Percentiles rank a stretch among this genome's conserved stretches.
These are phyloP conservation scores for Lentinus brumalis DNA, from an alignment of 768 basidiomycete species.

Conservation along the genomic window DNA sequence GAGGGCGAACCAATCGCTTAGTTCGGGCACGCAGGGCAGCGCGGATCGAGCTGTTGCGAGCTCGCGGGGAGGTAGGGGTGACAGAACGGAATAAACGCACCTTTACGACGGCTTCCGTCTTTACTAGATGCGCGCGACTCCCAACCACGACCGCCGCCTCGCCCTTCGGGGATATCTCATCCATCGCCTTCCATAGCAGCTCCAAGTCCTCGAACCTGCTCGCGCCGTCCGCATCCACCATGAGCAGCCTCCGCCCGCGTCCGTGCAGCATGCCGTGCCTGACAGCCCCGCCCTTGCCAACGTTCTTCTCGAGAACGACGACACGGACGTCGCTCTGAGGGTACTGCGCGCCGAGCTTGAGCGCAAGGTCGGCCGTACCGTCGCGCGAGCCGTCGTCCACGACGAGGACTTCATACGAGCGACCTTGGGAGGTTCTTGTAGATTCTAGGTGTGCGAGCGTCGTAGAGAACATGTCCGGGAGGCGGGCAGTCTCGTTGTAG, in stretches of 20 bases:
- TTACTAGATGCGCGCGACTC: constrained; percentile 90
- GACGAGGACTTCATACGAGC: constrained; percentile 80
- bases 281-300: constrained; percentile 93
- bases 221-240: constrained; percentile 95
- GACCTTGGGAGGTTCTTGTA: constrained; percentile 26
- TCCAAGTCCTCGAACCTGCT: constrained; percentile 86
- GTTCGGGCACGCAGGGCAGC: too few species aligned
- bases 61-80: too few species aligned
- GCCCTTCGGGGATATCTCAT: background rate
- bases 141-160: constrained; percentile 82
- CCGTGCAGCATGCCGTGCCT: constrained; percentile 87
- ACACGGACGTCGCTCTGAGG: constrained; percentile 68
- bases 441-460: constrained; percentile 67
- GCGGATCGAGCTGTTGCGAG: too few species aligned
- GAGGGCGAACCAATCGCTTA: too few species aligned
- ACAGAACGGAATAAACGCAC: too few species aligned
- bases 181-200: constrained; percentile 59
- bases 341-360: constrained; percentile 62
- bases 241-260: constrained; percentile 75
- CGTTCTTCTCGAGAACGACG: constrained; percentile 74
- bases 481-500: constrained; percentile 84
- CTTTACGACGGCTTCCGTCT: constrained; percentile 92
- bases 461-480: constrained; percentile 82
- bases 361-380: constrained; percentile 64
- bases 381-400: constrained; percentile 91